Percentiles rank a stretch among this genome's conserved stretches.
Evolutionary conservation across 495 filamentous ascomycete species (phyloP).

Genomic region (Aspergillus kassunensis): DNA sequence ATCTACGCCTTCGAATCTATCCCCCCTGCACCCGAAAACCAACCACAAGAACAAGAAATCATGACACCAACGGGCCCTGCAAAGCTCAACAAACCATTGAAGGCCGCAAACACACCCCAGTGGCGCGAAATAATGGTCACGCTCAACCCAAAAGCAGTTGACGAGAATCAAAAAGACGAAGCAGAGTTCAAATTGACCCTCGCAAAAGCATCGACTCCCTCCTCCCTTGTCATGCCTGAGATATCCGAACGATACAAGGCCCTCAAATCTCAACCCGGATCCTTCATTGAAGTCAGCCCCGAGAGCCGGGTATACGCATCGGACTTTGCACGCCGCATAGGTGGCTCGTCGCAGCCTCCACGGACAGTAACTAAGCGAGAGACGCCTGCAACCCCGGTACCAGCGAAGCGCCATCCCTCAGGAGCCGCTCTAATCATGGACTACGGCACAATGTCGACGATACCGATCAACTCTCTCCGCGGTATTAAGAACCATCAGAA

Average conservation of each 20-base stretch:
- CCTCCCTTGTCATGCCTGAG: constrained; percentile 78
- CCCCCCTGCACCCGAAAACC: constrained; percentile 35
- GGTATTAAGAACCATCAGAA: constrained; percentile 72
- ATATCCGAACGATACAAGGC: constrained; percentile 76
- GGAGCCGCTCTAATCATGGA: constrained; percentile 91
- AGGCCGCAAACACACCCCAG: constrained; percentile 52
- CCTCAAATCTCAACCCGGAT: constrained; percentile 57
- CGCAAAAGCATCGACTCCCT: constrained; percentile 67
- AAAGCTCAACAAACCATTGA: constrained; percentile 40
- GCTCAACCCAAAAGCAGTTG: constrained; percentile 52
- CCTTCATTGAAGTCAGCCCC: constrained; percentile 83
- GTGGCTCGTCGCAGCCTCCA: constrained; percentile 53
- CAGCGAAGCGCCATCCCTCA: constrained; percentile 54
- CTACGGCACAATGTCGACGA: constrained; percentile 75
- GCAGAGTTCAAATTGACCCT: constrained; percentile 83
- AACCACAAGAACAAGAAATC: constrained; percentile 31
- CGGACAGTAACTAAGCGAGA: constrained; percentile 12
- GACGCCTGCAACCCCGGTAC: constrained; percentile 15
- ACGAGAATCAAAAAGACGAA: constrained; percentile 39
- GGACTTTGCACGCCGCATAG: constrained; percentile 81
- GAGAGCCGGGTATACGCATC: constrained; percentile 72
- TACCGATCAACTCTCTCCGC: constrained; percentile 82
- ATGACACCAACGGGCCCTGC: constrained; percentile 45
- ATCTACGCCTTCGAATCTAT: constrained; percentile 91
- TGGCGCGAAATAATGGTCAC: constrained; percentile 90